Percentiles rank a stretch among this genome's conserved stretches.
phyloP scores from a whole-genome alignment of 1,139 yeast genomes.

The Diutina siamensis region DNA sequence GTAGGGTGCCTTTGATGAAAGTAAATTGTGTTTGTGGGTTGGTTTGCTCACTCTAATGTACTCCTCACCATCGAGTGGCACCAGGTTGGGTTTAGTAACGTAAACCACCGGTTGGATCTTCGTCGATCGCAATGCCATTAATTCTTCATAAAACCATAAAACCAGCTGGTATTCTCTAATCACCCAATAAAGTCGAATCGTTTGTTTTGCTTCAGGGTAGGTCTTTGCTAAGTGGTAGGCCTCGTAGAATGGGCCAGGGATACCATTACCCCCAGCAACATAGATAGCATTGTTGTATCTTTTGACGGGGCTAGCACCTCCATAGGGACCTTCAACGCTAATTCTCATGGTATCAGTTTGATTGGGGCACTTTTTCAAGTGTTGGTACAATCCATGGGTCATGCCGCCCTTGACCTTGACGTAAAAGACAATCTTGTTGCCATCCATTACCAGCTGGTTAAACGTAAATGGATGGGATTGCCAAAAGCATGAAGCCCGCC shows the following conservation, averaged over 20 bases:
- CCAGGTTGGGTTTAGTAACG: slow-evolving; percentile 29
- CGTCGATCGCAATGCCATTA: slow-evolving; percentile 17
- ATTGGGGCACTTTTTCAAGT: slow-evolving; percentile 37
- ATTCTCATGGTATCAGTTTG: slow-evolving; percentile 24
- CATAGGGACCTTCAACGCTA: slow-evolving; percentile 55
- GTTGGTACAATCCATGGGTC: slow-evolving; percentile 17
- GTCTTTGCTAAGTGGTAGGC: not conserved
- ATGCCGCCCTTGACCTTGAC: slow-evolving; percentile 23
- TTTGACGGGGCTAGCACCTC: slow-evolving; percentile 21
- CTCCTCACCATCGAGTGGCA: not conserved
- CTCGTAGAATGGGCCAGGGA: slow-evolving; percentile 42
- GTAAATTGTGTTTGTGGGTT: not conserved
- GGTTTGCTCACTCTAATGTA: not conserved
- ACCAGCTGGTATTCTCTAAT: slow-evolving; percentile 33
- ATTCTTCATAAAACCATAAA: slow-evolving; percentile 40
- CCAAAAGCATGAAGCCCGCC: slow-evolving; percentile 36
- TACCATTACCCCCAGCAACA: slow-evolving; percentile 51
- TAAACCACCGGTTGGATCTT: slow-evolving; percentile 26
- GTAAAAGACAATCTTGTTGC: slow-evolving; percentile 15
- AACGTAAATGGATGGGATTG: slow-evolving; percentile 53
- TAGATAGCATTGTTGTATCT: slow-evolving; percentile 44
- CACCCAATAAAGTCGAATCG: slow-evolving; percentile 38
- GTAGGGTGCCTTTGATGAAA: not conserved
- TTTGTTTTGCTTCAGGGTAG: not conserved
- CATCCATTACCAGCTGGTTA: slow-evolving; percentile 13